These are phyloP conservation scores for Amphirosellinia nigrospora DNA, from an alignment of 495 filamentous ascomycete species.

Conservation along the genomic window DNA sequence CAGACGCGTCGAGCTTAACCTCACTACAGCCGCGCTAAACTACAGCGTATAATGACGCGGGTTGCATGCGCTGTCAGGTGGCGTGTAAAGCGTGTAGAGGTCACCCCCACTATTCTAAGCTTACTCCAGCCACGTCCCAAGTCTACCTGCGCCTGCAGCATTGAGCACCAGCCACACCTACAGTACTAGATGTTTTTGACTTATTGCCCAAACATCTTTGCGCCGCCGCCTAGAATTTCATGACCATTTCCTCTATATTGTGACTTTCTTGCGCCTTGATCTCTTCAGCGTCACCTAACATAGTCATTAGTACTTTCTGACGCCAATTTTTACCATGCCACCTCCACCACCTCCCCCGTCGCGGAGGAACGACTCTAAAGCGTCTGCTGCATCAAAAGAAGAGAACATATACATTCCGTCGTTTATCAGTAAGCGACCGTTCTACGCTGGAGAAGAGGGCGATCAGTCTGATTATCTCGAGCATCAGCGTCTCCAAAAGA, in stretches of 20 bases:
- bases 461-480: conserved; percentile 89
- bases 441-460: conserved; percentile 86
- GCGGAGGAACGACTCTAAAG: conserved; percentile 42
- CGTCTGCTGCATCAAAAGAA: conserved; percentile 69
- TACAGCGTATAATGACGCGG: conserved; percentile 23
- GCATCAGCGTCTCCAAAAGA: conserved; percentile 89
- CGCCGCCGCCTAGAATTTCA: background rate
- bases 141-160: background rate
- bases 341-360: conserved; percentile 45
- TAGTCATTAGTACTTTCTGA: background rate
- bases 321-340: conserved; percentile 29
- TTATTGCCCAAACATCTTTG: conserved; percentile 11
- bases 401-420: conserved; percentile 98
- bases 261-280: background rate
- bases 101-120: background rate
- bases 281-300: background rate
- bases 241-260: background rate
- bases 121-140: conserved; percentile 6
- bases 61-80: conserved; percentile 37
- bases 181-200: background rate
- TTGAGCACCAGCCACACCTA: conserved; percentile 15
- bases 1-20: conserved; percentile 35
- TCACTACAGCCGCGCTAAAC: too few species aligned
- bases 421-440: conserved; percentile 97
- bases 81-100: too few species aligned